Conservation (phyloP, 495 filamentous ascomycete genomes). For the Xylaria cubensis region DNA sequence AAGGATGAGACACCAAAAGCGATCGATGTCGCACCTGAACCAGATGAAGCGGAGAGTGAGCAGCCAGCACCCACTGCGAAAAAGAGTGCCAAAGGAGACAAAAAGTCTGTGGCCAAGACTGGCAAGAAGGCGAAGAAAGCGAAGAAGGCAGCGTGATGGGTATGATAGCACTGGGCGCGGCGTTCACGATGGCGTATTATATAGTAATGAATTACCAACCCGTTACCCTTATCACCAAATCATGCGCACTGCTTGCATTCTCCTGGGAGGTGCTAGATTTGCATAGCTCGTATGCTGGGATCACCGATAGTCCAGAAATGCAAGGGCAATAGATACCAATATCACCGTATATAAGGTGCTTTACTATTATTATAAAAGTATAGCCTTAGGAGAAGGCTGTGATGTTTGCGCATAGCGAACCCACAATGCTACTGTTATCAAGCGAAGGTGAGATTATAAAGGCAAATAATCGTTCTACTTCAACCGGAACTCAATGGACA, state of each 20-base stretch:
- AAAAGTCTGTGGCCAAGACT: constrained; percentile 34
- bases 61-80: constrained; percentile 23
- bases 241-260: not conserved
- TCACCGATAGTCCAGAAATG: no score
- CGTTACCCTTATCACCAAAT: not conserved
- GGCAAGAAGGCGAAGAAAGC: constrained; percentile 47
- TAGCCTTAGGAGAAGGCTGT: not conserved
- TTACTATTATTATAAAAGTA: not conserved
- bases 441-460: constrained; percentile 46
- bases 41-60: constrained; percentile 21
- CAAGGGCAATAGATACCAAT: not conserved
- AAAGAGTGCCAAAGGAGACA: constrained; percentile 28
- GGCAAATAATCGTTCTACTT: constrained; percentile 41
- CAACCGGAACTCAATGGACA: constrained; percentile 31
- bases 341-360: not conserved
- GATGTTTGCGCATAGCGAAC: constrained; percentile 48
- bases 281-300: not conserved
- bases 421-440: constrained; percentile 37
- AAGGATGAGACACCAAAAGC: constrained; percentile 48
- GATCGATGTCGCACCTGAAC: constrained; percentile 37
- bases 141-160: constrained; percentile 40
- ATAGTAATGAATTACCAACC: constrained; percentile 17
- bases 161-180: constrained; percentile 8
- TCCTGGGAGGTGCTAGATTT: not conserved
- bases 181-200: constrained; percentile 24